A percentile compares a stretch with the other conserved stretches of the same genome.
Evolutionary conservation across 208 protist species (phyloP).

Genomic region (Trypanosoma rangeli): DNA sequence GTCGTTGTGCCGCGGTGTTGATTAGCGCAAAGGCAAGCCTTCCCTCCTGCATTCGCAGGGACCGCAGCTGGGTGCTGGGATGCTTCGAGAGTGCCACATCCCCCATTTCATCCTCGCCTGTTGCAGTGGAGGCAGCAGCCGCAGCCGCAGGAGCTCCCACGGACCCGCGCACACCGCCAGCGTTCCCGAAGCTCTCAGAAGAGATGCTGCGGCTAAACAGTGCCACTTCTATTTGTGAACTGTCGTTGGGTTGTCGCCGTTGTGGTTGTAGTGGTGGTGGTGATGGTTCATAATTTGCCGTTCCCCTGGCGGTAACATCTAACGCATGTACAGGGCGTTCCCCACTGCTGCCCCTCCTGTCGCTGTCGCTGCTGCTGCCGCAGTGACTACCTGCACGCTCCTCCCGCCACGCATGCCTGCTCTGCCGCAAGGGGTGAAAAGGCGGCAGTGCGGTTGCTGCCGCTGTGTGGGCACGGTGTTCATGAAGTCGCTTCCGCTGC

Average conservation of each 20-base stretch:
- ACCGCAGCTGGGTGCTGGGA: constrained; percentile 9
- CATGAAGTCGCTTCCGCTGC: too few species aligned
- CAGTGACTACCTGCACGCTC: neutral
- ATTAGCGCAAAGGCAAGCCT: neutral
- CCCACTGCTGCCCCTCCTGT: too few species aligned
- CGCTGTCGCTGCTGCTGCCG: neutral
- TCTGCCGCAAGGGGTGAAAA: neutral
- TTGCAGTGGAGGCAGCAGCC: neutral
- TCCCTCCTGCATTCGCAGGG: constrained; percentile 14
- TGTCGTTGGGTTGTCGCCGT: constrained; percentile 5
- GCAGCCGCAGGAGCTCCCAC: too few species aligned
- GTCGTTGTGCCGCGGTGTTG: neutral
- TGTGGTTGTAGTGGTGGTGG: neutral
- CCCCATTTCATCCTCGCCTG: neutral
- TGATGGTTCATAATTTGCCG: too few species aligned
- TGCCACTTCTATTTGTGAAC: constrained; percentile 3
- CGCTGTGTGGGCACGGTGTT: too few species aligned
- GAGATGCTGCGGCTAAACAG: constrained; percentile 7
- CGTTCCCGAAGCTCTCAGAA: too few species aligned
- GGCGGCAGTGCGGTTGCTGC: too few species aligned
- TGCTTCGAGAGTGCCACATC: neutral
- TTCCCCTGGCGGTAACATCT: too few species aligned
- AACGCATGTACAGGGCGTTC: too few species aligned
- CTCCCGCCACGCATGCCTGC: neutral
- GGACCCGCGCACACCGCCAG: too few species aligned